Evolutionary conservation across 257 asterid genomes (phyloP).

Genomic region (Scutellaria barbata): DNA sequence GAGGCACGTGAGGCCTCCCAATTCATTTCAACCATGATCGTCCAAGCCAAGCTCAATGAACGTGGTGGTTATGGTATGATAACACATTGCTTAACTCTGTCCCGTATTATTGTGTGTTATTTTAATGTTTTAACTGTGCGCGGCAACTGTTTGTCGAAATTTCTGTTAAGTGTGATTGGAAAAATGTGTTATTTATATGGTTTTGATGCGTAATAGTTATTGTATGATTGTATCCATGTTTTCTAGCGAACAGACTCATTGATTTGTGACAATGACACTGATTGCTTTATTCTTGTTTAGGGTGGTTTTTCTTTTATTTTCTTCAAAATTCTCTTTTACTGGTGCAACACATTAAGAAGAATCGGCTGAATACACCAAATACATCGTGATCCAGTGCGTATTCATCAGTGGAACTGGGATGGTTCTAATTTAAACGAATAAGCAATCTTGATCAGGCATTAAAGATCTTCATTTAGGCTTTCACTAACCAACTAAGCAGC

Average conservation of each 20-base stretch:
- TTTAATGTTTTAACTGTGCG: slow-evolving; percentile 17
- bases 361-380: background rate
- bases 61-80: slow-evolving; percentile 88
- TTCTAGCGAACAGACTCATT: background rate
- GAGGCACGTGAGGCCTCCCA: slow-evolving; percentile 92
- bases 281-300: background rate
- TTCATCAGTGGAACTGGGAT: background rate
- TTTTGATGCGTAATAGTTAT: background rate
- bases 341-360: slow-evolving; percentile 10
- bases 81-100: background rate
- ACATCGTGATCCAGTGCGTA: background rate
- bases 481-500: no score
- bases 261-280: background rate
- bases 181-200: background rate
- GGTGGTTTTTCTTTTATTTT: background rate
- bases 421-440: no score
- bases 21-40: slow-evolving; percentile 86
- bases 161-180: slow-evolving; percentile 20
- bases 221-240: background rate
- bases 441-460: no score
- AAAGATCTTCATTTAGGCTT: no score
- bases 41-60: slow-evolving; percentile 89
- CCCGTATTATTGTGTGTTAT: background rate
- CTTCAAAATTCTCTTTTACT: background rate
- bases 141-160: slow-evolving; percentile 51